Evolutionary conservation across 768 basidiomycete species (phyloP).

Genomic region (Naganishia vishniacii): DNA sequence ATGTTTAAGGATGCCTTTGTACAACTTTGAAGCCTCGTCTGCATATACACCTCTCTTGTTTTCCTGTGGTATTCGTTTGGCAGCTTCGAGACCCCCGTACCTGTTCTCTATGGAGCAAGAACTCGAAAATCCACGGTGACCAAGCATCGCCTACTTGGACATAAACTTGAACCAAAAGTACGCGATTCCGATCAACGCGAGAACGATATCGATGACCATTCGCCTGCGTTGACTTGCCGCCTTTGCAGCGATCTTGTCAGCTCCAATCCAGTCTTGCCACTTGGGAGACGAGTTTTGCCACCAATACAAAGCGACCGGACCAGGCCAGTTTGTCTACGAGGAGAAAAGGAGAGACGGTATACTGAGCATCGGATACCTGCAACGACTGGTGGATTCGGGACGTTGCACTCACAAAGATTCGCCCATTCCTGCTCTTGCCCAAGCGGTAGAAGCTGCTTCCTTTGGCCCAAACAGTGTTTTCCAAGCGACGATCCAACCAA

Average conservation of each 20-base stretch:
- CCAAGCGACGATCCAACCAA: constrained; percentile 28
- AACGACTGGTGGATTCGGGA: background rate
- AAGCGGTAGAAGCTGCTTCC: constrained; percentile 26
- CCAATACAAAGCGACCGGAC: constrained; percentile 24
- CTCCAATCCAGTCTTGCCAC: constrained; percentile 29
- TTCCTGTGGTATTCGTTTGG: too few relatives aligned
- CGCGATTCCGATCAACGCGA: background rate
- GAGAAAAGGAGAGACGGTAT: background rate
- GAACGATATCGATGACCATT: constrained; percentile 6
- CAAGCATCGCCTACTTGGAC: background rate
- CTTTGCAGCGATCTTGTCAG: constrained; percentile 18
- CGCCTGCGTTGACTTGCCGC: constrained; percentile 12
- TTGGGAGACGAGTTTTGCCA: constrained; percentile 22
- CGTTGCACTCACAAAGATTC: constrained; percentile 18
- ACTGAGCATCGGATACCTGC: background rate
- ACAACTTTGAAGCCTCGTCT: background rate
- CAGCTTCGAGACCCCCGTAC: too few relatives aligned
- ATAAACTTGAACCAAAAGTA: constrained; percentile 12
- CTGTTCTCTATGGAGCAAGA: too few relatives aligned
- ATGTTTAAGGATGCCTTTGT: background rate
- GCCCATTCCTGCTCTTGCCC: constrained; percentile 22
- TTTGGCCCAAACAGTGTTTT: constrained; percentile 27
- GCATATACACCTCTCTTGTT: background rate
- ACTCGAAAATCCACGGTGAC: too few relatives aligned
- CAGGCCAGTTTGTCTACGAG: constrained; percentile 33